These are phyloP conservation scores for Torulaspora microellipsoides DNA, from an alignment of 805 yeast species.

Conservation along the genomic window DNA sequence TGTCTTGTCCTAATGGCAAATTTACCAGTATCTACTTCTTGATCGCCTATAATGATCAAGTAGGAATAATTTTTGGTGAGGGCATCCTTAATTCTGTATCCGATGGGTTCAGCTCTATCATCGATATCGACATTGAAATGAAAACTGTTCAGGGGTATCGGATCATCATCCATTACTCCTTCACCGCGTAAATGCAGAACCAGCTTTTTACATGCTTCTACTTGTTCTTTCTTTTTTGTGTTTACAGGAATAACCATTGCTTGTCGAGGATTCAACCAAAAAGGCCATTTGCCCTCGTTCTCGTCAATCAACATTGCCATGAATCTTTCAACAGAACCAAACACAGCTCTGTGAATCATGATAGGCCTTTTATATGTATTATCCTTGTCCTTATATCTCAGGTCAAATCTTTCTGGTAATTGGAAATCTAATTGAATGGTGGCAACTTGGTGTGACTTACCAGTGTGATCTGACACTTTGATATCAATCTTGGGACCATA, in stretches of 20 bases:
- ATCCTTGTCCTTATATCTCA: slow-evolving; percentile 57
- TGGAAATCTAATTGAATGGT: slow-evolving; percentile 95
- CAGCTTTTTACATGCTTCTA: slow-evolving; percentile 48
- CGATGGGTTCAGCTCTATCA: slow-evolving; percentile 69
- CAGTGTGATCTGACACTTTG: slow-evolving; percentile 70
- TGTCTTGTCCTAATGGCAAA: slow-evolving; percentile 61
- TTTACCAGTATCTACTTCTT: slow-evolving; percentile 57
- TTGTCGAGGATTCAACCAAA: slow-evolving; percentile 93
- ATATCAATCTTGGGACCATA: slow-evolving; percentile 97
- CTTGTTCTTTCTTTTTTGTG: slow-evolving; percentile 44
- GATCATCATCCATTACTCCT: slow-evolving; percentile 27
- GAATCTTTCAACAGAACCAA: slow-evolving; percentile 91
- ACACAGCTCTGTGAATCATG: slow-evolving; percentile 93
- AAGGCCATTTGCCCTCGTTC: slow-evolving; percentile 92
- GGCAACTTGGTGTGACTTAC: slow-evolving; percentile 87
- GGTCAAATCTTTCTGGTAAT: slow-evolving; percentile 76
- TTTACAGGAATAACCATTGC: slow-evolving; percentile 79
- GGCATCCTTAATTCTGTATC: slow-evolving; percentile 76
- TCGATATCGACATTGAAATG: slow-evolving; percentile 76
- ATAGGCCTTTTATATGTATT: slow-evolving; percentile 65
- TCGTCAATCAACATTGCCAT: slow-evolving; percentile 88
- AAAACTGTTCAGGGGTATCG: slow-evolving; percentile 54
- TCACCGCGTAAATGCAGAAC: slow-evolving; percentile 47
- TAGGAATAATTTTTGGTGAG: slow-evolving; percentile 68
- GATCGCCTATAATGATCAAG: slow-evolving; percentile 82